These are phyloP conservation scores for Amanita rimosa DNA, from an alignment of 768 basidiomycete genomes.

Conservation along the genomic window DNA sequence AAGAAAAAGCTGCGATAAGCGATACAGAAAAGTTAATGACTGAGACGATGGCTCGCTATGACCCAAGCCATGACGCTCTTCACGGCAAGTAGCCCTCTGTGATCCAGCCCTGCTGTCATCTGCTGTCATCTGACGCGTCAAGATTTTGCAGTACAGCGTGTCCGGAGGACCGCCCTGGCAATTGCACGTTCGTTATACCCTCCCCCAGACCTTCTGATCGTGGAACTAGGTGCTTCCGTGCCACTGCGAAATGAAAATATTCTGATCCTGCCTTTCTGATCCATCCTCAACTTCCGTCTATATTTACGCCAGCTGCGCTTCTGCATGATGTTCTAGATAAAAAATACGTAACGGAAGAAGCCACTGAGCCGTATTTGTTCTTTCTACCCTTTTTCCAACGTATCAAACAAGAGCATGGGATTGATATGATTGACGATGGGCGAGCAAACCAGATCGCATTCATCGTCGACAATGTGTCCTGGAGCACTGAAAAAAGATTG, in stretches of 20 bases:
- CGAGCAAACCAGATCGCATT: conserved; percentile 42
- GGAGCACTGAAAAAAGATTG: conserved; percentile 72
- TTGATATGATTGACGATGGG: conserved; percentile 51
- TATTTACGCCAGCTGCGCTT: conserved; percentile 45
- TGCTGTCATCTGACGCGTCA: not conserved
- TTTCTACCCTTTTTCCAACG: conserved; percentile 56
- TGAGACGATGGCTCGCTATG: conserved; percentile 65
- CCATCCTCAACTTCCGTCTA: not conserved
- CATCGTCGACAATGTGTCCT: conserved; percentile 74
- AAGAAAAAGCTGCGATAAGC: conserved; percentile 40
- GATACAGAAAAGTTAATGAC: conserved; percentile 62
- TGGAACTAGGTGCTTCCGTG: conserved; percentile 47
- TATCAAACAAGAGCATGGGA: conserved; percentile 26
- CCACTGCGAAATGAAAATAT: not conserved
- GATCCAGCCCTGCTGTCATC: conserved; percentile 5
- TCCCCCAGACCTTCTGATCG: conserved; percentile 57
- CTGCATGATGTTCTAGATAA: conserved; percentile 84
- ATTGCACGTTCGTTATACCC: conserved; percentile 42
- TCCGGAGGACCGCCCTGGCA: conserved; percentile 63
- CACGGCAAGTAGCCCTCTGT: conserved; percentile 43
- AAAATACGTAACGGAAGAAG: conserved; percentile 59
- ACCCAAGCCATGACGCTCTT: conserved; percentile 70
- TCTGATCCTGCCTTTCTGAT: not conserved
- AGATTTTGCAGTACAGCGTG: conserved; percentile 54
- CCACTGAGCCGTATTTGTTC: conserved; percentile 51